Evolutionary conservation across 805 yeast species (phyloP).

Genomic region (Blastobotrys parvus): DNA sequence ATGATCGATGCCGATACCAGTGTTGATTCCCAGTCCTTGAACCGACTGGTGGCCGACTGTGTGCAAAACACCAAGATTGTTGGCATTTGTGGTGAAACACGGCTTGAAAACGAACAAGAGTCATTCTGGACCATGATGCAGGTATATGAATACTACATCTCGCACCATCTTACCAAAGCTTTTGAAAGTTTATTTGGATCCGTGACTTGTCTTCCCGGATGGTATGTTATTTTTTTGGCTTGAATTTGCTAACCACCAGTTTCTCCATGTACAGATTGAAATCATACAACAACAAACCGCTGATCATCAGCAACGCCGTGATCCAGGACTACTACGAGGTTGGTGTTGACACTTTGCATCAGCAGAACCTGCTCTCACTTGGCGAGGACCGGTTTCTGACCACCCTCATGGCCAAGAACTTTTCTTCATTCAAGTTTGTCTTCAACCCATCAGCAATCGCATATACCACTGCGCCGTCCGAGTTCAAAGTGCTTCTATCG

Average conservation of each 20-base stretch:
- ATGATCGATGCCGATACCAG: slow-evolving; percentile 59
- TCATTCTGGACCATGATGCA: slow-evolving; percentile 54
- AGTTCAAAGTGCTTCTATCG: slow-evolving; percentile 41
- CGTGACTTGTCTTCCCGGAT: slow-evolving; percentile 62
- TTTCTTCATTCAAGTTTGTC: slow-evolving; percentile 45
- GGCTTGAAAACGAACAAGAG: slow-evolving; percentile 44
- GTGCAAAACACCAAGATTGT: slow-evolving; percentile 47
- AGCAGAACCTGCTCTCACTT: slow-evolving; percentile 49
- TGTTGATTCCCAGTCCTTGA: slow-evolving; percentile 44
- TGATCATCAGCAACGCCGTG: slow-evolving; percentile 50
- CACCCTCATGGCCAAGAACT: slow-evolving; percentile 49
- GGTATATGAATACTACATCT: slow-evolving; percentile 55
- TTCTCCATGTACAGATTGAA: slow-evolving; percentile 45
- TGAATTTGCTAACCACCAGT: slow-evolving; percentile 20
- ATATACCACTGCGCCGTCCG: slow-evolving; percentile 49
- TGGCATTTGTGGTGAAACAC: slow-evolving; percentile 59
- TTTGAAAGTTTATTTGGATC: slow-evolving; percentile 55
- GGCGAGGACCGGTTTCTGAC: slow-evolving; percentile 57
- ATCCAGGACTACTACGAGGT: slow-evolving; percentile 49
- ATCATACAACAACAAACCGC: slow-evolving; percentile 44
- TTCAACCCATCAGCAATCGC: slow-evolving; percentile 53
- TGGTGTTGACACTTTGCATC: slow-evolving; percentile 50
- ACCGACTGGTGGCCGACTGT: slow-evolving; percentile 50
- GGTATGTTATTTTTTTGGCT: neutral
- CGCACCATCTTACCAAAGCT: slow-evolving; percentile 57